Evolutionary conservation across 2,329 filamentous ascomycete species (phyloP), one percentile per base, ranked within the genome.

Genomic region (Diplodia mutila): DNA sequence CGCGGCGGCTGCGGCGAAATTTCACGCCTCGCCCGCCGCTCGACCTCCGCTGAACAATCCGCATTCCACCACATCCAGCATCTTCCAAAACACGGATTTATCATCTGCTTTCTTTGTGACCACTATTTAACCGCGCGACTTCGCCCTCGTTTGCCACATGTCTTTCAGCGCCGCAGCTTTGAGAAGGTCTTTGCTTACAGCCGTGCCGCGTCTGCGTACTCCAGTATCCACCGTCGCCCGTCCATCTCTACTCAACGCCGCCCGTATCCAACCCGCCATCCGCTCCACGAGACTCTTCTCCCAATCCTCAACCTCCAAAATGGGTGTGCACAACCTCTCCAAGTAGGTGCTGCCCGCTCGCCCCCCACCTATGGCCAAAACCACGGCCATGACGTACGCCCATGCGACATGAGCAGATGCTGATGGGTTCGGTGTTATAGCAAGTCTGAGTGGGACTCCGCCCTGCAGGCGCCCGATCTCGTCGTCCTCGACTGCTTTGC

Each of bases 401-500:
- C 9, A 32, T 42, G 42, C 37, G 37, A 34, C 23, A 39, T 32
- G 29, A 34, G 27, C 59, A 21, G 46, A n/a, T 23, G 46, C 34
- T 53, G 39, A 65, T 55, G 46, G 23, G 18, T 23, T 8, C 29
- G 8, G 27, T 48, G 68, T 23, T 66, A 70, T 70, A 91, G 89
- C 71, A 86, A 85, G 76, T 75, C 81, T 27, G 86, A 89, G 34
- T 93, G 87, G 79, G 78, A 86, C 66, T 75, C 79, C 37, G 85
- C 85, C 67, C 73, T 90, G 69, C 77, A 82, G 66, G 75, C 82
- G 63, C 73, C 83, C 66, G 80, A 88, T 75, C 80, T 91, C 71
- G 86, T 97, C 73, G 83, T 97, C 69, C 83, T 98, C 75, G 94
- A 98, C 84, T 93, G 89, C 83, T 93, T 91, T 80, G 94, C 94